phyloP scores from a whole-genome alignment of 2,329 filamentous ascomycete genomes.

The Davidsoniella virescens region DNA sequence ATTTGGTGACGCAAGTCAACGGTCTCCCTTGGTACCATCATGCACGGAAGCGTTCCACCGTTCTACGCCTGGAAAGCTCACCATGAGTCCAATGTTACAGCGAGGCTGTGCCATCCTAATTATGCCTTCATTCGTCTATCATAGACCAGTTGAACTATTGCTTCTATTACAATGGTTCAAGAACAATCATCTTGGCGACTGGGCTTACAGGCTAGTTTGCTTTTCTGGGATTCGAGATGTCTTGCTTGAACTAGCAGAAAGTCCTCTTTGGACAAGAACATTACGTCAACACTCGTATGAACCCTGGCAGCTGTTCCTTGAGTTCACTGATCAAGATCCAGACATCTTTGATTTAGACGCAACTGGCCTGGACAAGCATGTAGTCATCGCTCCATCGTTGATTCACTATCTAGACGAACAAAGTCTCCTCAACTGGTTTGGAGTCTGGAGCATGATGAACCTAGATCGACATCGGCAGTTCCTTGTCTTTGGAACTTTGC shows the following conservation, averaged over 20 bases:
- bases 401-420: conserved; percentile 45
- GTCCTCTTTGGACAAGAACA: neutral
- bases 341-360: neutral
- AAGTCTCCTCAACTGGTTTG: conserved; percentile 47
- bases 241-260: neutral
- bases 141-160: conserved; percentile 22
- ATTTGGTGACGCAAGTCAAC: conserved; percentile 21
- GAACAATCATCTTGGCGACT: conserved; percentile 12
- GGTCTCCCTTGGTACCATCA: conserved; percentile 14
- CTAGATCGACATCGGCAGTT: conserved; percentile 38
- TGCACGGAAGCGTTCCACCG: neutral
- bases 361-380: neutral
- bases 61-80: conserved; percentile 14
- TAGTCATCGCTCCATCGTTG: conserved; percentile 23
- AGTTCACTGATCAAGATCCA: too few species aligned
- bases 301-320: neutral
- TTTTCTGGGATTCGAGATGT: neutral
- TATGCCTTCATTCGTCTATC: conserved; percentile 27
- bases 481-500: conserved; percentile 34
- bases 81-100: conserved; percentile 19
- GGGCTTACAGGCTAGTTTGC: neutral
- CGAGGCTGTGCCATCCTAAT: conserved; percentile 23
- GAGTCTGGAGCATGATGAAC: conserved; percentile 36
- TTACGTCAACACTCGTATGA: neutral
- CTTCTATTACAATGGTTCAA: conserved; percentile 23